These are phyloP conservation scores for Fusarium veterinarium DNA, from an alignment of 2,329 filamentous ascomycete species.

Conservation along the genomic window DNA sequence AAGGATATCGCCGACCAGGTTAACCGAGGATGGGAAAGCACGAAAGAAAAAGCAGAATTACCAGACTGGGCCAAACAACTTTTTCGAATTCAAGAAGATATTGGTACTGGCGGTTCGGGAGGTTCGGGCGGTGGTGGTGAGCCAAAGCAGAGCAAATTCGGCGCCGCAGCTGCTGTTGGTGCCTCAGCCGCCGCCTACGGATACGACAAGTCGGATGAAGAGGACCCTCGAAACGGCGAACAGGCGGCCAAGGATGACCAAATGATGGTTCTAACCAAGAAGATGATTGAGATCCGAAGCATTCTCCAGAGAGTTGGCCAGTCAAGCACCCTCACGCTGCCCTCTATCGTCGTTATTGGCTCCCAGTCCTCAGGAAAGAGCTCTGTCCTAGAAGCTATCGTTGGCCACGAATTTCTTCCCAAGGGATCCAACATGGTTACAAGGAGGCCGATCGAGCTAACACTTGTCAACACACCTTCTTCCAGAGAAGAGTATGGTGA, in stretches of 20 bases:
- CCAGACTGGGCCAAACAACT: conserved; percentile 84
- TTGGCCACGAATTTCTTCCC: conserved; percentile 96
- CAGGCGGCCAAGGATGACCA: conserved; percentile 89
- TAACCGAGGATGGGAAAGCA: conserved; percentile 82
- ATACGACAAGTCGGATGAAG: conserved; percentile 75
- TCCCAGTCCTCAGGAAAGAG: conserved; percentile 99
- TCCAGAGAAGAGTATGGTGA: conserved; percentile 92
- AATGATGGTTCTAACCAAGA: conserved; percentile 99
- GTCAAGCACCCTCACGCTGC: conserved; percentile 86
- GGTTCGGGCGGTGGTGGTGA: conserved; percentile 61
- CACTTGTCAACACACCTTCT: conserved; percentile 92
- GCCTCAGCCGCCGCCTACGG: conserved; percentile 83
- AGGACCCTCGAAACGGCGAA: conserved; percentile 70
- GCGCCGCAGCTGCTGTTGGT: conserved; percentile 72
- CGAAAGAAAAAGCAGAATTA: conserved; percentile 78
- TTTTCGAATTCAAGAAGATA: conserved; percentile 70
- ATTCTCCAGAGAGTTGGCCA: conserved; percentile 93
- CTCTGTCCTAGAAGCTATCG: conserved; percentile 95
- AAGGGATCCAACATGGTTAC: conserved; percentile 99
- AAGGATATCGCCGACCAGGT: conserved; percentile 84
- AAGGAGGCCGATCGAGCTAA: conserved; percentile 92
- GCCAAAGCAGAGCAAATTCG: conserved; percentile 70
- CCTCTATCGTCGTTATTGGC: conserved; percentile 98
- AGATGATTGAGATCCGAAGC: conserved; percentile 98
- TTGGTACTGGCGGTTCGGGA: conserved; percentile 62